These are phyloP conservation scores for Candida nonsorbophila DNA, from an alignment of 805 yeast genomes.

Conservation along the genomic window DNA sequence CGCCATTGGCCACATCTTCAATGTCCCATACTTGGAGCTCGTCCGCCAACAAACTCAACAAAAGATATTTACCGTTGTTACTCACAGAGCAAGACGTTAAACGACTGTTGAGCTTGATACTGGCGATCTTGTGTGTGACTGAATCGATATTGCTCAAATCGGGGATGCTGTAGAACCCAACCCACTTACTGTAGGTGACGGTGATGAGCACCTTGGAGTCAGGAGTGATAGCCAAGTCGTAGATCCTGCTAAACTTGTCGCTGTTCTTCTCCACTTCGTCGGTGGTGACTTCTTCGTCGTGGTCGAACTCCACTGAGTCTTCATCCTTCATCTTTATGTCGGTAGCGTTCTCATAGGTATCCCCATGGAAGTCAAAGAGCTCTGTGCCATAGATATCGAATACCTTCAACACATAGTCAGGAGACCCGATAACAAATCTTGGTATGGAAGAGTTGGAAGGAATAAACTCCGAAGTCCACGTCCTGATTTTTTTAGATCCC, in stretches of 20 bases:
- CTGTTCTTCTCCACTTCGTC: background rate
- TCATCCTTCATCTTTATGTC: slow-evolving; percentile 10
- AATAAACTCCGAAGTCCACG: slow-evolving; percentile 62
- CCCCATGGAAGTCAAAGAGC: slow-evolving; percentile 38
- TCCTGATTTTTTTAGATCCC: slow-evolving; percentile 33
- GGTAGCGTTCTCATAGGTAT: slow-evolving; percentile 13
- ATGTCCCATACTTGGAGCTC: slow-evolving; percentile 83
- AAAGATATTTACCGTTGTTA: slow-evolving; percentile 43
- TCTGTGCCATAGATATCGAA: slow-evolving; percentile 34
- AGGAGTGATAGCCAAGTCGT: slow-evolving; percentile 62
- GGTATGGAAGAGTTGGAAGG: slow-evolving; percentile 31
- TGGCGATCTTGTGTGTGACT: slow-evolving; percentile 31
- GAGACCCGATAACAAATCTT: slow-evolving; percentile 67
- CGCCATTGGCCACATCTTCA: slow-evolving; percentile 15
- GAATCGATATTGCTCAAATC: slow-evolving; percentile 25
- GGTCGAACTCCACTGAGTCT: too few relatives aligned
- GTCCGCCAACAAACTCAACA: slow-evolving; percentile 67
- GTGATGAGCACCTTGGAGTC: slow-evolving; percentile 60
- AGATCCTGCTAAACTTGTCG: slow-evolving; percentile 44
- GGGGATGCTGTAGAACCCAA: slow-evolving; percentile 56
- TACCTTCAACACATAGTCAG: slow-evolving; percentile 54
- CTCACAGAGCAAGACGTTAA: slow-evolving; percentile 65
- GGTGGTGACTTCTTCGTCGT: slow-evolving; percentile 6
- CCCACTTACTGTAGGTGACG: slow-evolving; percentile 57
- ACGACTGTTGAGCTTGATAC: slow-evolving; percentile 49